Percentiles rank a stretch among this genome's conserved stretches.
These are phyloP conservation scores for Syzygium syzygioides DNA, from an alignment of 441 rosid species.

Conservation along the genomic window DNA sequence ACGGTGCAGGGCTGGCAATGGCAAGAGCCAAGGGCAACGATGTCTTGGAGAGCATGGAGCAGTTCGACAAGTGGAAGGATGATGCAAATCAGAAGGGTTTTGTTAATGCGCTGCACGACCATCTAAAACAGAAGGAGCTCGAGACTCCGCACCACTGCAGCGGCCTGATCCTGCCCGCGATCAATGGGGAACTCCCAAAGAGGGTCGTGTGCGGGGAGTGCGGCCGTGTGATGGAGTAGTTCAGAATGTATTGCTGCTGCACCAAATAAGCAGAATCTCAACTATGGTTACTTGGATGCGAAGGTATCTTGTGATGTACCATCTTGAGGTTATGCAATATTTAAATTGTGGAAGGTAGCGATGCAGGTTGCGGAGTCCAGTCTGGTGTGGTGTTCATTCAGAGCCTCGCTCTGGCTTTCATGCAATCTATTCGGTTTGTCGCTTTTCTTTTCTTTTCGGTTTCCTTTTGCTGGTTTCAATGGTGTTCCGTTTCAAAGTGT, in stretches of 20 bases:
- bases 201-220: conserved; percentile 30
- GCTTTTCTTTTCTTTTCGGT: too few relatives aligned
- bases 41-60: conserved; percentile 3
- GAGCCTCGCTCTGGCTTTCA: background rate
- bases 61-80: background rate
- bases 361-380: too few relatives aligned
- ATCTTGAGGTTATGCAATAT: too few relatives aligned
- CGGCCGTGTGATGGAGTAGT: conserved; percentile 35
- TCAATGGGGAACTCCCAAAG: conserved; percentile 16
- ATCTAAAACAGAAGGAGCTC: background rate
- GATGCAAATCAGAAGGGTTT: conserved; percentile 7
- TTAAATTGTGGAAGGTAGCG: too few relatives aligned
- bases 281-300: background rate
- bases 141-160: conserved; percentile 23
- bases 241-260: conserved; percentile 30
- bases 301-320: background rate
- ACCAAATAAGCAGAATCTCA: conserved; percentile 2
- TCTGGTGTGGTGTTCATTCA: too few relatives aligned
- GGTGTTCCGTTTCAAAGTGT: background rate
- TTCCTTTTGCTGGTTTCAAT: background rate
- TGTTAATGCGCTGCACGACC: background rate
- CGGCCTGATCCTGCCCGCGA: conserved; percentile 20
- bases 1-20: background rate
- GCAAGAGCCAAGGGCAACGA: conserved; percentile 18
- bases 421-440: background rate